A percentile compares a stretch with the other conserved stretches of the same genome.
Conservation (phyloP, 768 basidiomycete species). For the Mycena crocata region DNA sequence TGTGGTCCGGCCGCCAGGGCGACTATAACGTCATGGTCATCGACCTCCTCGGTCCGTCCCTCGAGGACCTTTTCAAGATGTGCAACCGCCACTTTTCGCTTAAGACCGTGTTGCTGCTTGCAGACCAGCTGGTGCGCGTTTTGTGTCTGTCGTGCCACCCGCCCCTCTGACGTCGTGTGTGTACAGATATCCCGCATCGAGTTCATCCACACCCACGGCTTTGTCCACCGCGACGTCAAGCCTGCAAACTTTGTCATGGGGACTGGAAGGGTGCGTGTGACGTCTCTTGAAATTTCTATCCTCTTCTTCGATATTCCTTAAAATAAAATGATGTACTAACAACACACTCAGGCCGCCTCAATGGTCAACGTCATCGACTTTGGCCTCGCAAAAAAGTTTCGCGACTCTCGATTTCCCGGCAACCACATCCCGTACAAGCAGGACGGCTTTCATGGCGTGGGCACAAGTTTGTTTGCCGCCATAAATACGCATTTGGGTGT, state of each 20-base stretch:
- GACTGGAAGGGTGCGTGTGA: too few relatives aligned
- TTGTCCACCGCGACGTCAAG: conserved; percentile 97
- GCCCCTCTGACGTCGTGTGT: conserved; percentile 24
- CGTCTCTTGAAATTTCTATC: too few relatives aligned
- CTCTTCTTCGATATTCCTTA: too few relatives aligned
- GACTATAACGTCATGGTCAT: conserved; percentile 99
- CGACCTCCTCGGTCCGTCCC: conserved; percentile 91
- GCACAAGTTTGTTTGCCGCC: conserved; percentile 80
- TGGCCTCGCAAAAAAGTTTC: conserved; percentile 84
- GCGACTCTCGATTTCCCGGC: conserved; percentile 67
- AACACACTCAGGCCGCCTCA: conserved; percentile 59
- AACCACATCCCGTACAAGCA: conserved; percentile 81
- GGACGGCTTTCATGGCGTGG: conserved; percentile 82
- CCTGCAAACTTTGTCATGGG: conserved; percentile 99
- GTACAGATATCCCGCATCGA: conserved; percentile 91
- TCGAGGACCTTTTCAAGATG: conserved; percentile 89
- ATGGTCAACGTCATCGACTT: conserved; percentile 95
- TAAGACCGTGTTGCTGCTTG: conserved; percentile 93
- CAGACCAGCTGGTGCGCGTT: conserved; percentile 87
- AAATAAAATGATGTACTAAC: too few relatives aligned
- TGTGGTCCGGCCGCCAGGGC: conserved; percentile 91
- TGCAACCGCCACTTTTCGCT: conserved; percentile 93
- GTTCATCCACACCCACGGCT: conserved; percentile 95
- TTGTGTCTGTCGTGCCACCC: conserved; percentile 23
- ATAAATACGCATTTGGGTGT: conserved; percentile 82